These are phyloP conservation scores for Gonapodya sp. DNA, from an alignment of 192 early-diverging fungal species.

Conservation along the genomic window DNA sequence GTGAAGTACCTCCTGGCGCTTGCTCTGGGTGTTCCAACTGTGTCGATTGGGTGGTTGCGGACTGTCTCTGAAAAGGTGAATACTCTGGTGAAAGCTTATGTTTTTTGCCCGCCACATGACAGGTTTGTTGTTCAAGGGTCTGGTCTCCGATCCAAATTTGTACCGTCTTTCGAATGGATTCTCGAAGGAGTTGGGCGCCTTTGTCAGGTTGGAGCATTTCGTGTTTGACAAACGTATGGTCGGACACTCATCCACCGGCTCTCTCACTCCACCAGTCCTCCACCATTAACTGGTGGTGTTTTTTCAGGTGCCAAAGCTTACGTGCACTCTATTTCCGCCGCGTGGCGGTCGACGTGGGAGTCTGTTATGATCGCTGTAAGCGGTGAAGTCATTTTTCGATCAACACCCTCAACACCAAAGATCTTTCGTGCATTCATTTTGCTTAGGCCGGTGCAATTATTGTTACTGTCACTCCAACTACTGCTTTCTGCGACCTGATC, in stretches of 20 bases:
- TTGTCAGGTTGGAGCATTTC: background rate
- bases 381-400: too few species aligned
- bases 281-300: background rate
- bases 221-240: background rate
- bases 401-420: too few species aligned
- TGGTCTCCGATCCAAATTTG: background rate
- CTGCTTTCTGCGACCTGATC: background rate
- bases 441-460: too few species aligned
- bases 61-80: background rate
- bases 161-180: background rate
- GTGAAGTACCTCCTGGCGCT: background rate
- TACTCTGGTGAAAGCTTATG: background rate
- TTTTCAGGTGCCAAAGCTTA: background rate
- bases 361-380: background rate
- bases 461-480: too few species aligned
- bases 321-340: background rate
- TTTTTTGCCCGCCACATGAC: background rate
- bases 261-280: background rate
- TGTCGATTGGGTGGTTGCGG: background rate
- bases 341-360: background rate
- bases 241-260: background rate
- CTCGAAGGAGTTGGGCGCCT: background rate
- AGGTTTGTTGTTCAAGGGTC: background rate
- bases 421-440: too few species aligned
- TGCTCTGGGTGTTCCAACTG: background rate